Percentiles rank a stretch among this genome's conserved stretches.
phyloP scores from a whole-genome alignment of 106 monocot species.

The Triglochin maritima region DNA sequence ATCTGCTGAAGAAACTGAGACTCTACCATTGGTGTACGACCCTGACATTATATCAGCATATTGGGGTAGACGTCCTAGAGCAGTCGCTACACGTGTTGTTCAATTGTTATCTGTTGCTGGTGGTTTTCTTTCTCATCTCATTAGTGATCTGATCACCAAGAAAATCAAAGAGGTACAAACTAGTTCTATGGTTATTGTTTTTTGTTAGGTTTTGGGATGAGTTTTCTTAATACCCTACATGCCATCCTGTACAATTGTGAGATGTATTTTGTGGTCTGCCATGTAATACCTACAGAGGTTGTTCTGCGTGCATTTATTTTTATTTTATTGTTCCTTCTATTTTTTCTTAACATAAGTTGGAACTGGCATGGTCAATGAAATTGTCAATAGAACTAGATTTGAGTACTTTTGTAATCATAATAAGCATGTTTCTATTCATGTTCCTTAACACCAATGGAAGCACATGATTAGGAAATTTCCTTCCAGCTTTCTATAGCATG shows the following conservation, averaged over 20 bases:
- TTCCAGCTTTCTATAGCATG: no score
- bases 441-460: no score
- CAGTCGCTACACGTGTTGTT: conserved; percentile 88
- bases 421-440: no score
- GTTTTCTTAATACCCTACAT: neutral
- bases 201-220: neutral
- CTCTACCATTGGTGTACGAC: conserved; percentile 76
- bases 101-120: conserved; percentile 93
- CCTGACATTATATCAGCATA: conserved; percentile 74
- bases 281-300: no score
- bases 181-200: neutral
- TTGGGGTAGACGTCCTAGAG: conserved; percentile 84
- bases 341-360: no score
- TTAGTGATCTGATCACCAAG: conserved; percentile 66
- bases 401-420: no score
- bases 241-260: neutral
- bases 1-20: conserved; percentile 31
- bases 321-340: no score
- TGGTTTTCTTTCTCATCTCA: conserved; percentile 79
- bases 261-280: no score
- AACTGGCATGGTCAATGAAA: no score
- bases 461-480: no score
- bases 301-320: no score
- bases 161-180: conserved; percentile 81
- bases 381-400: no score